A percentile compares a stretch with the other conserved stretches of the same genome.
Evolutionary conservation across 2,329 filamentous ascomycete species (phyloP).

Genomic region (Sclerotinia glacialis): DNA sequence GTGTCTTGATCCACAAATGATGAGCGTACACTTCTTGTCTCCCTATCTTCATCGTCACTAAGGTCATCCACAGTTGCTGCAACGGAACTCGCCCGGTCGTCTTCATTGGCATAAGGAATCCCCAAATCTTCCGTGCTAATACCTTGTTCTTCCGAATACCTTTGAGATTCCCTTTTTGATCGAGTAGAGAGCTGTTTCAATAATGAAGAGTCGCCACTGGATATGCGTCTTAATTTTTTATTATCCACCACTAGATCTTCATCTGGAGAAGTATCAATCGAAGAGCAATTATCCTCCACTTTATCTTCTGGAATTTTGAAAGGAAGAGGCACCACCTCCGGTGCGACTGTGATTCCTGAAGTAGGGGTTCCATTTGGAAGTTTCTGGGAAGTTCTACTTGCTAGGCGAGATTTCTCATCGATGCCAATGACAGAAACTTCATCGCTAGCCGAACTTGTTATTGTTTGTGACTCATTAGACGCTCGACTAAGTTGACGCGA

Average conservation of each 20-base stretch:
- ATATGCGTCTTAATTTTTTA: slow-evolving; percentile 50
- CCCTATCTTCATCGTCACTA: slow-evolving; percentile 42
- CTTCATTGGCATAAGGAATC: slow-evolving; percentile 36
- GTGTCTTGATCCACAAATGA: slow-evolving; percentile 29
- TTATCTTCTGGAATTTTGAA: slow-evolving; percentile 56
- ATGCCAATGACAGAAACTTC: slow-evolving; percentile 36
- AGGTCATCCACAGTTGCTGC: slow-evolving; percentile 57
- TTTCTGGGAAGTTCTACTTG: slow-evolving; percentile 34
- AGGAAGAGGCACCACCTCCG: slow-evolving; percentile 61
- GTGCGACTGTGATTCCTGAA: slow-evolving; percentile 45
- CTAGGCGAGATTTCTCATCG: slow-evolving; percentile 39
- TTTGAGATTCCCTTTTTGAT: slow-evolving; percentile 33
- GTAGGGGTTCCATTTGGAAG: slow-evolving; percentile 34
- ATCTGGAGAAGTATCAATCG: slow-evolving; percentile 68
- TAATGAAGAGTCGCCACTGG: slow-evolving; percentile 45
- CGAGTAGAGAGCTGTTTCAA: slow-evolving; percentile 31
- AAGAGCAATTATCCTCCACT: slow-evolving; percentile 55
- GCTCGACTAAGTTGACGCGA: slow-evolving; percentile 45
- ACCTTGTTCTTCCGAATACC: slow-evolving; percentile 32
- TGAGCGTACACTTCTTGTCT: slow-evolving; percentile 35
- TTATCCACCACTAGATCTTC: slow-evolving; percentile 56
- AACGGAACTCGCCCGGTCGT: slow-evolving; percentile 50
- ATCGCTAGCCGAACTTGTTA: slow-evolving; percentile 39
- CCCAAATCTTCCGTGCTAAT: slow-evolving; percentile 47
- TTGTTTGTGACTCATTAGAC: slow-evolving; percentile 26